phyloP scores from a whole-genome alignment of 2,329 filamentous ascomycete species.

The Trichoderma afroharzianum region DNA sequence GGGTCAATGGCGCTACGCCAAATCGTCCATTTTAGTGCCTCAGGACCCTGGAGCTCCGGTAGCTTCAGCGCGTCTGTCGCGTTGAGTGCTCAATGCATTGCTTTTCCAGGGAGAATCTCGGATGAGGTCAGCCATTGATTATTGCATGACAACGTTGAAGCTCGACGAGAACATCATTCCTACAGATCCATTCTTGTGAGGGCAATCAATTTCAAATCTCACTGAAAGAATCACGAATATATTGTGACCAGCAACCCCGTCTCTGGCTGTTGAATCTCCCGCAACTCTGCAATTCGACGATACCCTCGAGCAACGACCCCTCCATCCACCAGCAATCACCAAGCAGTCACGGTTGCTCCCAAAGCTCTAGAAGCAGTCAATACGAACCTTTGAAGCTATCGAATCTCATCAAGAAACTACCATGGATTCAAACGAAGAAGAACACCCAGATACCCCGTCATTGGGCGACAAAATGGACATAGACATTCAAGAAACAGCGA shows the following conservation, averaged over 20 bases:
- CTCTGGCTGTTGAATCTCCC: background rate
- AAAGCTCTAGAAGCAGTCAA: background rate
- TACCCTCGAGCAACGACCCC: background rate
- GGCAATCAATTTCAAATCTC: background rate
- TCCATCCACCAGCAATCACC: background rate
- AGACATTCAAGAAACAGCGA: background rate
- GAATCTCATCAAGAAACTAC: background rate
- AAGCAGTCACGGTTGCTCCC: background rate
- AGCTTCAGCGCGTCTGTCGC: conserved; percentile 20
- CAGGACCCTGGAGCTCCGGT: background rate
- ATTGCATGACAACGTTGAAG: background rate
- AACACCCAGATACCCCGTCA: background rate
- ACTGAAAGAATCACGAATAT: no score
- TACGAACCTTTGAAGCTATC: background rate
- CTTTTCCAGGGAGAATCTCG: conserved; percentile 8
- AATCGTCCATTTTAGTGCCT: background rate
- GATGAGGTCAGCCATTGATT: background rate
- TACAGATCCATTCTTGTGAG: background rate
- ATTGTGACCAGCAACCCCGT: background rate
- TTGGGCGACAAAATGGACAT: conserved; percentile 8
- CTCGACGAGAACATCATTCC: background rate
- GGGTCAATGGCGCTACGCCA: conserved; percentile 6
- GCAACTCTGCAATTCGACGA: background rate
- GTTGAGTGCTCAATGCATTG: conserved; percentile 11
- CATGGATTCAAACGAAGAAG: conserved; percentile 7